Evolutionary conservation across 116 monocot species (phyloP).

Genomic region (Cymodocea nodosa): DNA sequence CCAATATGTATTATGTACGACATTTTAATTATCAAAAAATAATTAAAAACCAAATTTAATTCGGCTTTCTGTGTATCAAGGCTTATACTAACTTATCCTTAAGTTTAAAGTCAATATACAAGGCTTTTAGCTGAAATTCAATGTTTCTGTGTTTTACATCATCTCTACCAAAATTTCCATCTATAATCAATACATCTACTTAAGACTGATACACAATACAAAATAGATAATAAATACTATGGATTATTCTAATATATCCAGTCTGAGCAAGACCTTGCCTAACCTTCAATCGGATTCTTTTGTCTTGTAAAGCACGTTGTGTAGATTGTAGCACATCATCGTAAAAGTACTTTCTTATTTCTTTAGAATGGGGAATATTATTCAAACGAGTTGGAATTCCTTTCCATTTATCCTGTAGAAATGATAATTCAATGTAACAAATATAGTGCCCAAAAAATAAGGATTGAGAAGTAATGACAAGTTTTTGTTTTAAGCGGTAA

Average conservation of each 20-base stretch:
- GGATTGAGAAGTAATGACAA: not conserved
- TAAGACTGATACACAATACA: no score
- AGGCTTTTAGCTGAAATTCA: no score
- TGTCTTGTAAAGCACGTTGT: constrained; percentile 58
- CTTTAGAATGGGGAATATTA: constrained; percentile 93
- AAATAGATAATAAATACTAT: not conserved
- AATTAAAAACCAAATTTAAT: no score
- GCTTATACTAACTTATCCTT: no score
- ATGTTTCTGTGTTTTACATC: no score
- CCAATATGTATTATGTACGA: no score
- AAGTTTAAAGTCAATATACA: no score
- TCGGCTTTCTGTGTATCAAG: no score
- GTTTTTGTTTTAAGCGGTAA: not conserved
- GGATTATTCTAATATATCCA: not conserved
- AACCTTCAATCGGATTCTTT: constrained; percentile 76
- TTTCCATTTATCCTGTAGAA: constrained; percentile 66
- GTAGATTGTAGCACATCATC: constrained; percentile 68
- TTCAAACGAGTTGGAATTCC: constrained; percentile 93
- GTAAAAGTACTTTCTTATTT: constrained; percentile 89
- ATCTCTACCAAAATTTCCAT: no score
- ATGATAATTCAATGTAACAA: constrained; percentile 4
- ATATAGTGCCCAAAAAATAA: not conserved
- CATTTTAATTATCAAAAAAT: no score
- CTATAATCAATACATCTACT: no score
- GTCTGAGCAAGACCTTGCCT: not conserved